Conservation (phyloP, 805 yeast genomes). For the Danielia oregonensis region DNA sequence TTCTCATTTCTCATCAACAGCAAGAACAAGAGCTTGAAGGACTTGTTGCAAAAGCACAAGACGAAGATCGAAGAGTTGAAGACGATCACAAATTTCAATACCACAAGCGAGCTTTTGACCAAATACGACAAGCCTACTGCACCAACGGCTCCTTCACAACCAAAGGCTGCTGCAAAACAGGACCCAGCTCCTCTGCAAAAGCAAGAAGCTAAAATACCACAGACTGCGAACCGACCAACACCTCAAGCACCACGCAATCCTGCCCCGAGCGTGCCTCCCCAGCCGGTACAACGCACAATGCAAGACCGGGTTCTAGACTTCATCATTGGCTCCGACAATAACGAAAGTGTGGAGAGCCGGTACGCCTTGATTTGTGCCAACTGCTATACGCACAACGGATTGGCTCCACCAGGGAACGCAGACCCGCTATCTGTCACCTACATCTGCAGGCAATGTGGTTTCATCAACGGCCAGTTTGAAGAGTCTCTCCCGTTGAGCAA, state of each 20-base stretch:
- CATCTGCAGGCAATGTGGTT: slow-evolving; percentile 65
- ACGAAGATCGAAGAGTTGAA: slow-evolving; percentile 64
- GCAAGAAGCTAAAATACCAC: not conserved
- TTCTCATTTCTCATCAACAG: slow-evolving; percentile 20
- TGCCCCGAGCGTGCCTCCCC: not conserved
- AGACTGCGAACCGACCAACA: not conserved
- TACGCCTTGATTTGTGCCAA: slow-evolving; percentile 67
- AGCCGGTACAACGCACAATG: slow-evolving; percentile 5
- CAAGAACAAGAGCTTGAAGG: slow-evolving; percentile 18
- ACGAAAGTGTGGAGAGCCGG: slow-evolving; percentile 56
- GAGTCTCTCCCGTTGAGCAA: not conserved
- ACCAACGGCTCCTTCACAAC: not conserved
- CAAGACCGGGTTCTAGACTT: slow-evolving; percentile 38
- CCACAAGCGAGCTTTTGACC: slow-evolving; percentile 68
- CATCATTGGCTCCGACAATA: slow-evolving; percentile 52
- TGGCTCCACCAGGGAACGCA: slow-evolving; percentile 66
- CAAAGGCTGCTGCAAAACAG: not conserved
- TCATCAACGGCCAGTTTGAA: slow-evolving; percentile 26
- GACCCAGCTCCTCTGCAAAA: not conserved
- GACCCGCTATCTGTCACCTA: slow-evolving; percentile 50
- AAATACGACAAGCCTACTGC: slow-evolving; percentile 38
- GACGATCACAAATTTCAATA: slow-evolving; percentile 66
- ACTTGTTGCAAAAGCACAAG: slow-evolving; percentile 44
- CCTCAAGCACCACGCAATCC: not conserved
- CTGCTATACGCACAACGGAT: slow-evolving; percentile 74